Base-by-base conservation (phyloP, 306 rosid genomes). In the Arachis stenosperma region DNA sequence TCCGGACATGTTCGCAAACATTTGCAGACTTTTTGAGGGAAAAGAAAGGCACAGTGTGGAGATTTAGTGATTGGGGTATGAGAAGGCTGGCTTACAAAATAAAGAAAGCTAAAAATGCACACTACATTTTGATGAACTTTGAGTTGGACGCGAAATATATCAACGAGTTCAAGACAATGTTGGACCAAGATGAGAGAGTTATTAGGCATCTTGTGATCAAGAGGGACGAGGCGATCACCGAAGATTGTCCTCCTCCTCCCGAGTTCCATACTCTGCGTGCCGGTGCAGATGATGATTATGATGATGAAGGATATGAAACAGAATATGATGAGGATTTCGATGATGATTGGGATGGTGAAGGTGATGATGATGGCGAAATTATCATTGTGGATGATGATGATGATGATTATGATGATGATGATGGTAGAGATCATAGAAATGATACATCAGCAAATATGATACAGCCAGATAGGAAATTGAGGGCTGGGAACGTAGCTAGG, bases 61-160 rank as follows among this genome's bases (percentile, higher is more conserved):
- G 96, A 81, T 30, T 87, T 60, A 94, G 54, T 59, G 96, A 94
- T 74, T 94, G 97, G 99, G 99, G 99, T 5, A 91, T 88, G 93
- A 88, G 99, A 57, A 84, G 81, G 74, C 70, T 94, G 36, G 93
- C 97, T 13, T 94, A 91, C 93, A 84, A 83, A 76, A 89, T 94
- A 82, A 62, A 88, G 84, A 94, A 94, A 73, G 96, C 96, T 0
- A 86, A 73, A 12, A 84, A 80, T 2, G 99, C 96, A 2, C 90
- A 89, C 80, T 88, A 91, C 74, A 70, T 89, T 5, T 69, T 91
- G 89, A 91, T 94, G 95, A 94, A 94, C 83, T 85, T 94, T 12
- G 99, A 91, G 91, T 46, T 94, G 69, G 96, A 89, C 15, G 90
- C 96, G 17, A 88, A 85, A 78, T 87, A 93, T 82, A 90, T 88